phyloP scores from a whole-genome alignment of 2,329 filamentous ascomycete genomes.

The Trichophyton schoenleinii region DNA sequence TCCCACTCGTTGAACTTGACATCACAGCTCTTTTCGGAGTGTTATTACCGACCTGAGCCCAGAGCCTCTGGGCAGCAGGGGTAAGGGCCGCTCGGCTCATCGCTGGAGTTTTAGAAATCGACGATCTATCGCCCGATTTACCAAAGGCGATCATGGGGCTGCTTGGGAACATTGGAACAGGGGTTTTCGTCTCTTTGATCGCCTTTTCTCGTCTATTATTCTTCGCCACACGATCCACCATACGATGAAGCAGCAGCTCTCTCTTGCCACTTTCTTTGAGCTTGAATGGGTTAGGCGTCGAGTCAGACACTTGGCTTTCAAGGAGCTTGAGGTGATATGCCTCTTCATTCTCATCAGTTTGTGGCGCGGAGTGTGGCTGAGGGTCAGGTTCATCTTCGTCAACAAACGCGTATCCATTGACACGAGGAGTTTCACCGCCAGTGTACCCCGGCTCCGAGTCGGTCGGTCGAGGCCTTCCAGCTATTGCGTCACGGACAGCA shows the following conservation, averaged over 20 bases:
- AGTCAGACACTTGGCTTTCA: constrained; percentile 24
- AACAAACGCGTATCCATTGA: constrained; percentile 90
- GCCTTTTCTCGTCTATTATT: constrained; percentile 53
- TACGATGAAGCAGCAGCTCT: constrained; percentile 70
- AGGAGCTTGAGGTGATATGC: constrained; percentile 21
- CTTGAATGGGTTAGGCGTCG: constrained; percentile 63
- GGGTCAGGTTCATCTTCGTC: constrained; percentile 53
- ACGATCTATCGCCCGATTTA: constrained; percentile 15
- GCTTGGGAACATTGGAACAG: constrained; percentile 29
- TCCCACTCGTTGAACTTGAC: constrained; percentile 12
- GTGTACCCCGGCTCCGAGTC: constrained; percentile 49
- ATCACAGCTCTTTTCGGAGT: constrained; percentile 20
- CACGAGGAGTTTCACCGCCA: constrained; percentile 69
- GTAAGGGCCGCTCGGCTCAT: constrained; percentile 27
- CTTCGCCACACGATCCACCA: constrained; percentile 70
- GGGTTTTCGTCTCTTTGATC: constrained; percentile 47
- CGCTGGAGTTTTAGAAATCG: constrained; percentile 11
- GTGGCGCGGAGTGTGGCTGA: constrained; percentile 24
- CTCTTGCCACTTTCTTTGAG: constrained; percentile 61
- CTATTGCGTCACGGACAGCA: constrained; percentile 71
- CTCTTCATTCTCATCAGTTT: constrained; percentile 42
- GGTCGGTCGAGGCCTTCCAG: constrained; percentile 52
- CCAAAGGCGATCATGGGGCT: constrained; percentile 28
- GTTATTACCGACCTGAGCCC: constrained; percentile 26
- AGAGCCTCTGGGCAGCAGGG: constrained; percentile 32